Percentiles rank a stretch among this genome's conserved stretches.
These are phyloP conservation scores for Delphinella strobiligena DNA, from an alignment of 2,329 filamentous ascomycete species.

Conservation along the genomic window DNA sequence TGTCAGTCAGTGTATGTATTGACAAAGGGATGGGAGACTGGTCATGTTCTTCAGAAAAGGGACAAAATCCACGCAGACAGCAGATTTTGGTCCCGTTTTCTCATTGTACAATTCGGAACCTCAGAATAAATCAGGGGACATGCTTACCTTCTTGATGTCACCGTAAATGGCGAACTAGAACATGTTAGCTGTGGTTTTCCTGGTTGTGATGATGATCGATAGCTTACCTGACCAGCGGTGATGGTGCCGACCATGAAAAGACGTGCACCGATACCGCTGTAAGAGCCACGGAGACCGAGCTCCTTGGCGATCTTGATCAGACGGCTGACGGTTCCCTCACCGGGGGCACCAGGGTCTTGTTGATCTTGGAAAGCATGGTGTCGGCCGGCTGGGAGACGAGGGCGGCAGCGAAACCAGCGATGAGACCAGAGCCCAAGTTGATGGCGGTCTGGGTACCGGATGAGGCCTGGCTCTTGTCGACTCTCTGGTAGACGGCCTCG, in stretches of 20 bases:
- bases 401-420: slow-evolving; percentile 78
- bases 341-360: slow-evolving; percentile 81
- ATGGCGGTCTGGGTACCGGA: slow-evolving; percentile 60
- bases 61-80: too few relatives aligned
- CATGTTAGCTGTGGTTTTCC: too few relatives aligned
- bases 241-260: slow-evolving; percentile 64
- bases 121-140: too few relatives aligned
- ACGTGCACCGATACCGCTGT: slow-evolving; percentile 70
- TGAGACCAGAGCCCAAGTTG: slow-evolving; percentile 76
- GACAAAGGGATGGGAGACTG: too few relatives aligned
- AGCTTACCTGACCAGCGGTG: slow-evolving; percentile 69
- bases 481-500: slow-evolving; percentile 54
- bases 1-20: too few relatives aligned
- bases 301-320: slow-evolving; percentile 82
- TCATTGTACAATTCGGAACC: too few relatives aligned
- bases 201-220: neutral
- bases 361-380: slow-evolving; percentile 92
- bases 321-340: slow-evolving; percentile 70
- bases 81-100: too few relatives aligned
- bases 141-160: slow-evolving; percentile 16
- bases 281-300: slow-evolving; percentile 57
- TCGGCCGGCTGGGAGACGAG: slow-evolving; percentile 81
- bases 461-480: slow-evolving; percentile 62
- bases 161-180: slow-evolving; percentile 62
- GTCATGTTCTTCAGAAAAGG: too few relatives aligned